These are phyloP conservation scores for Phellinidium pouzarii DNA, from an alignment of 1,284 basidiomycete genomes.

Conservation along the genomic window DNA sequence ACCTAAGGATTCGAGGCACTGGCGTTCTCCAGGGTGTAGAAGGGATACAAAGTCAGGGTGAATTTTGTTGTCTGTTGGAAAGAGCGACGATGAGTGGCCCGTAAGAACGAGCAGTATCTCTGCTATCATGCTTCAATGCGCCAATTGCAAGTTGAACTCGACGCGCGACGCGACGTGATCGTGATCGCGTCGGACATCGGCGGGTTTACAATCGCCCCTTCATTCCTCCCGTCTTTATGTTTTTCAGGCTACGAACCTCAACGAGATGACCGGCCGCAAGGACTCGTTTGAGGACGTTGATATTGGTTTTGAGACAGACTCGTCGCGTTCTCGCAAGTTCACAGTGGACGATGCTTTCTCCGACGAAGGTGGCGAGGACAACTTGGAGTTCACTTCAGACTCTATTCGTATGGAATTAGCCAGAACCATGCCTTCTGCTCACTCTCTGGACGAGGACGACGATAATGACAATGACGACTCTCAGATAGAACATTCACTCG, in stretches of 20 bases:
- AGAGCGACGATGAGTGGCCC: slow-evolving; percentile 78
- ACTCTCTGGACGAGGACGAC: slow-evolving; percentile 23
- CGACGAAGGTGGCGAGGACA: slow-evolving; percentile 45
- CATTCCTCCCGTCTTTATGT: not conserved
- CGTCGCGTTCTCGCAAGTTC: slow-evolving; percentile 24
- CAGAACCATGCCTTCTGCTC: slow-evolving; percentile 30
- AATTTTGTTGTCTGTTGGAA: slow-evolving; percentile 50
- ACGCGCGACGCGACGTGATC: not conserved
- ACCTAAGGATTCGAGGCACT: slow-evolving; percentile 70
- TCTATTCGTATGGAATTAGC: slow-evolving; percentile 54
- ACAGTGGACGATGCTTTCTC: slow-evolving; percentile 66
- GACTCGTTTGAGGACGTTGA: not conserved
- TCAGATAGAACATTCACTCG: slow-evolving; percentile 20
- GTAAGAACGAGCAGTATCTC: slow-evolving; percentile 79
- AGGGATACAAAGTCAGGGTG: slow-evolving; percentile 62
- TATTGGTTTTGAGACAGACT: not conserved
- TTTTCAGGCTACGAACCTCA: not conserved
- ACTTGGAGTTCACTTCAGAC: slow-evolving; percentile 50
- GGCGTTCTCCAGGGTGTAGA: slow-evolving; percentile 80
- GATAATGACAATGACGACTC: slow-evolving; percentile 25
- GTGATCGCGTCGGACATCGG: slow-evolving; percentile 1
- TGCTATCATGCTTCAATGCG: slow-evolving; percentile 55
- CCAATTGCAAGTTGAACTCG: slow-evolving; percentile 18
- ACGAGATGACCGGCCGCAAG: not conserved
- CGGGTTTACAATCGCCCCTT: not conserved